phyloP scores from a whole-genome alignment of 768 basidiomycete species.

The Termitomyces sp. region DNA sequence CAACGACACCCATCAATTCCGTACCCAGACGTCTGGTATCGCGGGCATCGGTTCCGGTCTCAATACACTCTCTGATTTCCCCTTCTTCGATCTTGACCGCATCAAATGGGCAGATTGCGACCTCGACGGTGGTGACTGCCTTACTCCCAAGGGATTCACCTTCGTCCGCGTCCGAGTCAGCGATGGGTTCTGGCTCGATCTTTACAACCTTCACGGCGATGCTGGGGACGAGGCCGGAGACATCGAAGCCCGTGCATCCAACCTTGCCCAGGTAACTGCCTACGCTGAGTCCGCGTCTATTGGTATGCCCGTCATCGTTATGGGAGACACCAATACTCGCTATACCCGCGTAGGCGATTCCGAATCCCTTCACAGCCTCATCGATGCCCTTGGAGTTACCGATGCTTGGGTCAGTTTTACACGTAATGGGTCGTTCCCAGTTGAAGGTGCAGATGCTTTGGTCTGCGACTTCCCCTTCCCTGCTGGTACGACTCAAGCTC shows the following conservation, averaged over 20 bases:
- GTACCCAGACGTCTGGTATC: constrained; percentile 34
- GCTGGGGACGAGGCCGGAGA: constrained; percentile 31
- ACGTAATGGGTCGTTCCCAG: constrained; percentile 23
- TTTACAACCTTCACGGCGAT: constrained; percentile 37
- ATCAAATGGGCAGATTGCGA: constrained; percentile 27
- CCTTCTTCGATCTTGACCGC: constrained; percentile 29
- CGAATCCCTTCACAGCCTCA: constrained; percentile 20
- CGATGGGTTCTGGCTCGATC: constrained; percentile 30
- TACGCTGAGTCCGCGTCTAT: constrained; percentile 25
- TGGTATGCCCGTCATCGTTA: constrained; percentile 32
- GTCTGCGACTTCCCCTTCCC: constrained; percentile 30
- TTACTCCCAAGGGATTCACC: constrained; percentile 38
- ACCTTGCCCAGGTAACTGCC: constrained; percentile 27
- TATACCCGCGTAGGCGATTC: constrained; percentile 30
- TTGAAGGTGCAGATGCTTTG: constrained; percentile 20
- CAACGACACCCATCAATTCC: constrained; percentile 30
- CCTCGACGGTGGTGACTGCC: constrained; percentile 29
- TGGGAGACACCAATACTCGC: constrained; percentile 36
- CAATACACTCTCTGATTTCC: constrained; percentile 33
- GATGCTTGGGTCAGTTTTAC: constrained; percentile 30
- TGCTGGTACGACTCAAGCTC: constrained; percentile 21
- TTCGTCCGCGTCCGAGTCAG: constrained; percentile 28
- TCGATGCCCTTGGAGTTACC: constrained; percentile 19
- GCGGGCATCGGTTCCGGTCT: constrained; percentile 31
- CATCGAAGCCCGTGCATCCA: constrained; percentile 26